Conservation (phyloP, 176 grass and related monocot species). For the sorghum (Sorghum bicolor) region DNA sequence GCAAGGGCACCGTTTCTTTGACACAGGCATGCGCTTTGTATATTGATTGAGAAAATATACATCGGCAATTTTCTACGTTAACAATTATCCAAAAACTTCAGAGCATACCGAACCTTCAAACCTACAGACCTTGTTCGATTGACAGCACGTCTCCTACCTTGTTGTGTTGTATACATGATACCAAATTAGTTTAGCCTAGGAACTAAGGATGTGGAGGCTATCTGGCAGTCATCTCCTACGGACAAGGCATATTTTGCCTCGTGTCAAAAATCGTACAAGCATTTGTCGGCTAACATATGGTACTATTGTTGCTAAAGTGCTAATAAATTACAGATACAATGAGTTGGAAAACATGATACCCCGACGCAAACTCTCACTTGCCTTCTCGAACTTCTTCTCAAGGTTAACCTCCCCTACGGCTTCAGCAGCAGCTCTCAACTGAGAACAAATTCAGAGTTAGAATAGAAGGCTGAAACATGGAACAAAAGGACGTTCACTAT, state of each 20-base stretch:
- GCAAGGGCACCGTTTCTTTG: neutral
- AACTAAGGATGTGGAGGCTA: neutral
- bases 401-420: conserved; percentile 80
- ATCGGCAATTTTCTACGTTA: neutral
- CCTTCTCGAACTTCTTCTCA: conserved; percentile 64
- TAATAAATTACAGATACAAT: conserved; percentile 77
- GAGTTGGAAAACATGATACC: conserved; percentile 99
- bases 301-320: conserved; percentile 4
- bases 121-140: neutral
- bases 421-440: conserved; percentile 79
- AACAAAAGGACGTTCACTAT: neutral
- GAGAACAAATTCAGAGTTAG: conserved; percentile 34
- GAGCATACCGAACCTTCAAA: neutral
- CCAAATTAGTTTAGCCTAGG: neutral
- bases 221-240: conserved; percentile 15
- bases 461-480: neutral
- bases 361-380: conserved; percentile 72
- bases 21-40: neutral
- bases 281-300: conserved; percentile 12
- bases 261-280: conserved; percentile 11
- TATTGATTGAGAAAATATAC: neutral
- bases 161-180: conserved; percentile 9
- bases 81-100: neutral
- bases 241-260: conserved; percentile 2
- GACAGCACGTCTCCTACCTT: neutral